Base-by-base conservation (phyloP, 1,139 yeast species). In the Candida mesenterica region DNA sequence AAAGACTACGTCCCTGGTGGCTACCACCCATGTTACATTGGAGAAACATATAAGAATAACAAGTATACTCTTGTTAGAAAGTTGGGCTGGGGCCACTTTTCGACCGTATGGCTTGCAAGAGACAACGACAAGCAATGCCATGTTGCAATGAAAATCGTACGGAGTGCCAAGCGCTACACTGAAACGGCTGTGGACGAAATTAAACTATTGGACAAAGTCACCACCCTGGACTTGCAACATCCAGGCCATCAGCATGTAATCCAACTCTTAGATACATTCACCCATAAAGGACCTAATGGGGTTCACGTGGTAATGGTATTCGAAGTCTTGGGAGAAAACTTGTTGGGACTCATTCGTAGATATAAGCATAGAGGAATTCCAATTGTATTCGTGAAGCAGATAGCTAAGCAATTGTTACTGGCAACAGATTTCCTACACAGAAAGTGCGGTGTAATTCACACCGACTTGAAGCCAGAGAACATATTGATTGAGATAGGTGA, bases 1-100 rank as follows among this genome's bases (percentile, higher is more conserved):
- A 49, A 53, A 37, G 72, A 67, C 38, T 67, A 67, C 42, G 62
- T 54, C 30, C 55, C 58, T 6, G 72, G 72, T 13, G 74, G 74
- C 3, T 68, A 68, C 46, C 73, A 68, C 42, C 65, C 72, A 2
- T 69, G 69, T 33, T 54, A 46, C 38, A 62, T 63, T 32, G 70
- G 71, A 13, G 72, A 66, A 32, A 50, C 50, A 25, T 68, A 65
- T 46, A 58, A 58, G 38, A 59, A 66, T 28, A 47, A 49, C 32
- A 58, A 55, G 34, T 68, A 68, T 47, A 58, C 66, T 2, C 49
- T 66, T 18, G 55, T 66, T 13, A 50, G 70, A 15, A 67, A 67
- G 44, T 51, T 68, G 12, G 77, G 77, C 2, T 71, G 77, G 77
- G 77, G 77, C 18, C 76, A 71, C 45, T 71, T 71, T 41, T 67